Conservation (phyloP, 257 asterid genomes). For the Lycium barbarum region DNA sequence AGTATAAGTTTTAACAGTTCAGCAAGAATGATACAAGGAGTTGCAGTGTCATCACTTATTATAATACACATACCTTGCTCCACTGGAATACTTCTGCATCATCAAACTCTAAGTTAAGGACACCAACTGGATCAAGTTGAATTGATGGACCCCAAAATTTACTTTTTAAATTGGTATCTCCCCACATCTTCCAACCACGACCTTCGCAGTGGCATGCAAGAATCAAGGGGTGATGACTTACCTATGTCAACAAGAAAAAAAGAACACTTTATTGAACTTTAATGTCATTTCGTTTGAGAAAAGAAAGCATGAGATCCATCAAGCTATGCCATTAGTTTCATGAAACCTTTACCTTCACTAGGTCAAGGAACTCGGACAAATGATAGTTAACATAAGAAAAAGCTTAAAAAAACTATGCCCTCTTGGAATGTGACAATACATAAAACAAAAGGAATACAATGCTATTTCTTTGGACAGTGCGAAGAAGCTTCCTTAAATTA, state of each 20-base stretch:
- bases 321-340: not conserved
- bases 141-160: conserved; percentile 46
- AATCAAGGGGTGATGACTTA: conserved; percentile 42
- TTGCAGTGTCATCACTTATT: not conserved
- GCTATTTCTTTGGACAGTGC: too few relatives aligned
- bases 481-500: too few relatives aligned
- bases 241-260: conserved; percentile 31
- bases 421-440: too few relatives aligned
- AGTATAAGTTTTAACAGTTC: not conserved
- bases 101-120: conserved; percentile 39
- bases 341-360: too few relatives aligned
- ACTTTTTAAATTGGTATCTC: conserved; percentile 34
- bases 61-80: conserved; percentile 32
- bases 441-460: too few relatives aligned
- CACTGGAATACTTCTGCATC: conserved; percentile 40
- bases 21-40: not conserved
- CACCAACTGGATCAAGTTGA: conserved; percentile 41
- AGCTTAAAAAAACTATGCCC: too few relatives aligned
- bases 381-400: too few relatives aligned
- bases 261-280: not conserved
- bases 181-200: conserved; percentile 39
- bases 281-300: not conserved
- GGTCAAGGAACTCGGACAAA: too few relatives aligned
- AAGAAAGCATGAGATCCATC: not conserved
- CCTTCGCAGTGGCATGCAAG: conserved; percentile 42